Evolutionary conservation across 2,329 filamentous ascomycete genomes (phyloP).

Genomic region (Hymenoscyphus linearis): DNA sequence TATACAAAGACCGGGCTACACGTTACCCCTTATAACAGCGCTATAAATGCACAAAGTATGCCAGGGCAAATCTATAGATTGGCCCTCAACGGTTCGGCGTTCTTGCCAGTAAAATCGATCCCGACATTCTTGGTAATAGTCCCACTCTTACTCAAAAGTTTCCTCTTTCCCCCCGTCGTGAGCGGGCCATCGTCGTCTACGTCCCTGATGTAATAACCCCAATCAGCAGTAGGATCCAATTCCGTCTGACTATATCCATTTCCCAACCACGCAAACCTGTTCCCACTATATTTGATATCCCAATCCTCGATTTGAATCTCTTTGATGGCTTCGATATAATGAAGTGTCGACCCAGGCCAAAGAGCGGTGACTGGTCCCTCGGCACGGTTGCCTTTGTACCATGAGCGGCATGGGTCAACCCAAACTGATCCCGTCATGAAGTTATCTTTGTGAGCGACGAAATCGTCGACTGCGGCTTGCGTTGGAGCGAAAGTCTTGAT

Average conservation of each 20-base stretch:
- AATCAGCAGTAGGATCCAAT: slow-evolving; percentile 36
- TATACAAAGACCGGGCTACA: neutral
- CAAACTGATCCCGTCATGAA: slow-evolving; percentile 44
- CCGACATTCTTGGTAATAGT: slow-evolving; percentile 17
- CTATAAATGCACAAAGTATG: too few species aligned
- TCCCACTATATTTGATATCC: slow-evolving; percentile 37
- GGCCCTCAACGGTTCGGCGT: slow-evolving; percentile 1
- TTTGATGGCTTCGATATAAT: slow-evolving; percentile 44
- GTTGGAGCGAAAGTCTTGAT: slow-evolving; percentile 41
- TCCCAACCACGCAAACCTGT: slow-evolving; percentile 37
- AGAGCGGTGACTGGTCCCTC: slow-evolving; percentile 36
- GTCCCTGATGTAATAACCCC: slow-evolving; percentile 37
- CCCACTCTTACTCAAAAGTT: slow-evolving; percentile 29
- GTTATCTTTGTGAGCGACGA: slow-evolving; percentile 41
- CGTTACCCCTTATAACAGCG: neutral
- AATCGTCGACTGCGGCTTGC: slow-evolving; percentile 43
- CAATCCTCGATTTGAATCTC: slow-evolving; percentile 43
- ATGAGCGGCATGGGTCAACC: slow-evolving; percentile 40
- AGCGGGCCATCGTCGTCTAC: slow-evolving; percentile 33
- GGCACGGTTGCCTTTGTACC: slow-evolving; percentile 33
- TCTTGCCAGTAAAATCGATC: slow-evolving; percentile 21
- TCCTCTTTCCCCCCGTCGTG: slow-evolving; percentile 21
- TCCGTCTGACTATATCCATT: slow-evolving; percentile 40
- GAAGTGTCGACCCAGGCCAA: slow-evolving; percentile 42
- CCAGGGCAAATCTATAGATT: slow-evolving; percentile 5